Evolutionary conservation across 2,329 filamentous ascomycete species (phyloP), one percentile per base, ranked within the genome.

Genomic region (Ophiostoma sp.): DNA sequence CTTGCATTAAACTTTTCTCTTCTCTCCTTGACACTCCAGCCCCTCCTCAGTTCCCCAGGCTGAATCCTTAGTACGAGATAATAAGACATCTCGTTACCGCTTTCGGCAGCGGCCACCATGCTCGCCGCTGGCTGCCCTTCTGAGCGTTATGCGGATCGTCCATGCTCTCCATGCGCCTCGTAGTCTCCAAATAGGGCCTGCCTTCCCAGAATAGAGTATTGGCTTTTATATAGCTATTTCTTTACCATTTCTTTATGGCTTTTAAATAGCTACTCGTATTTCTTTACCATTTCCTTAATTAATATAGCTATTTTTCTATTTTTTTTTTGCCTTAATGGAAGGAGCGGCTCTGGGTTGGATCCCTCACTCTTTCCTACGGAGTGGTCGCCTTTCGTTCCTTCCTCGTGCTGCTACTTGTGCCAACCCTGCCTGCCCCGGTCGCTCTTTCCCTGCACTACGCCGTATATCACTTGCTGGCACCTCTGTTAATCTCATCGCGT

Each of bases 341-440:
- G n/a, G 58, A n/a, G 36, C 55, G 18, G 58, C 58, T 62, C 14
- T 40, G 36, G 12, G 36, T 62, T 27, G 58, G 36, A 62, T 62
- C 58, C 58, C 58, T 62, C 58, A n/a, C 38, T 7, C 58, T 41
- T 62, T 62, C 58, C 58, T 62, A 41, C 27, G 49, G 3, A 55
- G 27, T 55, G 27, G 49, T 8, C 49, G 49, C 49, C 27, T 11
- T 27, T 55, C 49, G 49, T 27, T 55, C 49, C 49, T 27, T 55
- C 49, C 49, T 41, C 55, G 55, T 62, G 5, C 27, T 14, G 36
- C 27, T 8, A 27, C 27, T 55, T 55, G 27, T 18, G 4, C 5
- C 16, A n/a, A 52, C 47, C 27, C 7, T 55, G 18, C 14, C 7
- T 2, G 27, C 49, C 49, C 49, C 18, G 6, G 58, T 62, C 58